Conservation (phyloP, 805 yeast genomes). For the Suhomyces pyralidae region DNA sequence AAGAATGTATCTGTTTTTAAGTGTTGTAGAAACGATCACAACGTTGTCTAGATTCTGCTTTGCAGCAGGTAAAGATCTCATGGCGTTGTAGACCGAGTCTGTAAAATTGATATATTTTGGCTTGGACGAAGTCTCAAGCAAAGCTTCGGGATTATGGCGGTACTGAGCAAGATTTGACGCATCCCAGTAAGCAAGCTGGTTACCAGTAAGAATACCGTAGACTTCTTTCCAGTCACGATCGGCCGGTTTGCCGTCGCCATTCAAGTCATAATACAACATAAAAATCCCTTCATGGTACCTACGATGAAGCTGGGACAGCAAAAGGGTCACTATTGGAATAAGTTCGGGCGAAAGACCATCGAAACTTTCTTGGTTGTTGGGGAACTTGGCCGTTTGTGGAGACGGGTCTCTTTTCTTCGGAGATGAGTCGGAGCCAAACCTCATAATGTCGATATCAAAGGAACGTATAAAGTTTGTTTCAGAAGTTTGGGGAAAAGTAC, state of each 20-base stretch:
- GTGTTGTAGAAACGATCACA: conserved; percentile 86
- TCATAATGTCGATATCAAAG: conserved; percentile 21
- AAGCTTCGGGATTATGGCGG: conserved; percentile 49
- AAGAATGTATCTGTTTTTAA: conserved; percentile 80
- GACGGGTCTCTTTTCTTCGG: conserved; percentile 12
- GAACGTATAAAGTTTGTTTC: neutral
- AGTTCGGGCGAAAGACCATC: conserved; percentile 46
- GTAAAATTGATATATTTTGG: conserved; percentile 89
- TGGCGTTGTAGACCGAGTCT: conserved; percentile 81
- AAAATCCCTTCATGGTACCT: conserved; percentile 75
- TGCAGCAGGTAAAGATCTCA: conserved; percentile 63
- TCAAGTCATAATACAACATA: conserved; percentile 68
- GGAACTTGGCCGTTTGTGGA: conserved; percentile 3
- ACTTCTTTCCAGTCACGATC: conserved; percentile 89
- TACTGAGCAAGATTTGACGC: conserved; percentile 60
- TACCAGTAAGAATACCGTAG: conserved; percentile 86
- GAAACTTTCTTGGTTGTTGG: conserved; percentile 11
- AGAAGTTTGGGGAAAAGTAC: neutral
- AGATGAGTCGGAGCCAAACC: conserved; percentile 22
- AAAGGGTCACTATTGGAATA: conserved; percentile 68
- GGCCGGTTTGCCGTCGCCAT: conserved; percentile 82
- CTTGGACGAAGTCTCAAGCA: conserved; percentile 59
- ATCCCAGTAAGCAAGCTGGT: conserved; percentile 91
- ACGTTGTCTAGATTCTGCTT: conserved; percentile 65
- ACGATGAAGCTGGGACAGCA: conserved; percentile 72